Base-by-base conservation (phyloP, 1,284 basidiomycete genomes). In the Sutorius eximius region DNA sequence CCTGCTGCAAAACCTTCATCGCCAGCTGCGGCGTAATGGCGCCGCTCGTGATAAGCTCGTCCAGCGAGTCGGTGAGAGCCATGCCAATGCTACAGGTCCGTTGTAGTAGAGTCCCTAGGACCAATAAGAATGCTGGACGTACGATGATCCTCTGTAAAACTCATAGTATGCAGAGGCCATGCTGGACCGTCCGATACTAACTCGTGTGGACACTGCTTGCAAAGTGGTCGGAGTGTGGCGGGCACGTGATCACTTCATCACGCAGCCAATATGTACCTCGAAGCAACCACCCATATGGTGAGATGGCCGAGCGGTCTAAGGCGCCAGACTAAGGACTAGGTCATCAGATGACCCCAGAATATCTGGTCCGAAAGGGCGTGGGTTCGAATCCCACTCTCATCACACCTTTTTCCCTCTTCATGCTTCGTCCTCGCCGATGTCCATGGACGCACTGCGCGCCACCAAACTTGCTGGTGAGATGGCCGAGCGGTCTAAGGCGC, bases 61-160 rank as follows among this genome's bases (percentile, higher is more conserved):
- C 96, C 64, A 99, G 85, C 60, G 96, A 95, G 78, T 99, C 96
- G n/a, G 96, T 98, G 53, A 99, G 82, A 45, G 96, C 94, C 81
- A 95, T 93, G 41, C 96, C 96, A 73, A 98, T 93, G 62, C 96
- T 98, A 66, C 52, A 56, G 50, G 29, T 36, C 30, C 10, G 1
- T 40, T 55, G 45, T 55, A 49, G 50, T 22, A 27, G 20, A 40
- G 38, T 5, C 20, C 41, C 22, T 48, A 44, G 11, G n/a, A 46
- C 45, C 47, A 52, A 59, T 53, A 36, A 44, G 51, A 51, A 54
- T 6, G 32, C 45, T 46, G n/a, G 45, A 83, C 89, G 68, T 79
- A 91, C 89, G 89, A 91, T 49, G 89, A 91, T 55, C 89, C 89
- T 53, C 91, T 82, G 74, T 94, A 94, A 72, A 94, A 94, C 73